Base-by-base conservation (phyloP, 2,329 filamentous ascomycete species). In the Diaporthe aspalathi region DNA sequence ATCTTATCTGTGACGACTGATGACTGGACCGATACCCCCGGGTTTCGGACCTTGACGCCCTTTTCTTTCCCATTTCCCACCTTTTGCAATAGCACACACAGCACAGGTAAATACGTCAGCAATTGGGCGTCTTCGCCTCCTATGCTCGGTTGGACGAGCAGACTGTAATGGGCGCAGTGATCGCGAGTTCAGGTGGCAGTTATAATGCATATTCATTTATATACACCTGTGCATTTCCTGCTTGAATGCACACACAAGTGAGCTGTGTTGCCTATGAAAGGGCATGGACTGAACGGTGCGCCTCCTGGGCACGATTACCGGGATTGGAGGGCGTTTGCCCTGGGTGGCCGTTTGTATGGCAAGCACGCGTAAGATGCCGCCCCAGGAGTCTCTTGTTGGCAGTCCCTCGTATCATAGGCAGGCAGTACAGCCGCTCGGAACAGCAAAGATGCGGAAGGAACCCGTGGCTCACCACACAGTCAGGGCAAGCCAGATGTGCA, bases 1-100 rank as follows among this genome's bases (percentile, higher is more conserved):
- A 27, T 50, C 24, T 9, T 32, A 35, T 24, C 17, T 35, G 43
- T 47, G 27, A 68, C 22, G 43, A 60, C 32, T 60, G 16, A 68
- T 38, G 67, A 68, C 32, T 50, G 43, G 67, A 68, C 45, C 35
- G 38, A 68, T 52, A 52, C 53, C 53, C 7, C 32, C 12, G 22
- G 45, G 11, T 20, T 38, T 17, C 6, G 20, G 60, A 27, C 7
- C 24, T 11, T 22, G 9, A 5, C 16, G 8, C n/a, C 2, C 14
- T 32, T 52, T 49, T 60, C 12, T 40, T 56, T n/a, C 12, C 27
- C 47, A 17, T 29, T 20, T 17, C 22, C 16, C n/a, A n/a, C 11
- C 9, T 38, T 12, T 38, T 62, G 53, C 53, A 60, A 60, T 60
- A 32, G 32, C 43, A 49, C 53, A 27, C 43, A 49, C 53, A 49